phyloP scores from a whole-genome alignment of 2,329 filamentous ascomycete species.

The Aspergillus versicolor region DNA sequence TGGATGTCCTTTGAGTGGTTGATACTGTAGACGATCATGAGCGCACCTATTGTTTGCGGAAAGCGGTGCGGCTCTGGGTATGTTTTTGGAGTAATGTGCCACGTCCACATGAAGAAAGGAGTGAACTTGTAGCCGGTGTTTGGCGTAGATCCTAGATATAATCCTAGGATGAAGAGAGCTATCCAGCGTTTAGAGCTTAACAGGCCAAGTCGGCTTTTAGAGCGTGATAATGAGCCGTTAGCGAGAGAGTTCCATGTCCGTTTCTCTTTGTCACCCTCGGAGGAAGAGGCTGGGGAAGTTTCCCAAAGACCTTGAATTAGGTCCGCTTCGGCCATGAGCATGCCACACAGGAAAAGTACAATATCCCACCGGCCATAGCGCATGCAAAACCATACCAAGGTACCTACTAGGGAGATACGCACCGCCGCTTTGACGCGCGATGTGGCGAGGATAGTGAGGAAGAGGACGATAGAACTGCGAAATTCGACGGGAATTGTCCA shows the following conservation, averaged over 20 bases:
- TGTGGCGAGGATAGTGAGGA: constrained; percentile 41
- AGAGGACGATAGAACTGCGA: constrained; percentile 46
- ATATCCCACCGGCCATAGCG: constrained; percentile 46
- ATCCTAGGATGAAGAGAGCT: constrained; percentile 37
- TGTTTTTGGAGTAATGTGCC: constrained; percentile 37
- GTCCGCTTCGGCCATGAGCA: constrained; percentile 45
- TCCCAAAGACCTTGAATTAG: constrained; percentile 41
- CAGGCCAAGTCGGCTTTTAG: constrained; percentile 15
- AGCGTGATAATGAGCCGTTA: background rate
- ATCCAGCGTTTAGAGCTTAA: constrained; percentile 37
- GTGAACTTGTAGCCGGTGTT: constrained; percentile 41
- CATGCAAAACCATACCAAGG: constrained; percentile 40
- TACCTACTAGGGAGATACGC: constrained; percentile 34
- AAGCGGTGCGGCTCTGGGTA: constrained; percentile 47
- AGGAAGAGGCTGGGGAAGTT: constrained; percentile 11
- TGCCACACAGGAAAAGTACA: constrained; percentile 43
- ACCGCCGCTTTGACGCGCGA: constrained; percentile 35
- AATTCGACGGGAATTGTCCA: constrained; percentile 50
- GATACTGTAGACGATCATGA: constrained; percentile 44
- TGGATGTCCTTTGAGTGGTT: constrained; percentile 43
- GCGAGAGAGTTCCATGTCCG: constrained; percentile 11
- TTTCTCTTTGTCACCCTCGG: constrained; percentile 23
- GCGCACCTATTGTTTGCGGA: constrained; percentile 43
- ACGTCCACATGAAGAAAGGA: constrained; percentile 43
- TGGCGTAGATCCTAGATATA: constrained; percentile 45